These are phyloP conservation scores for Trichoderma afroharzianum DNA, from an alignment of 2,329 filamentous ascomycete genomes.

Conservation along the genomic window DNA sequence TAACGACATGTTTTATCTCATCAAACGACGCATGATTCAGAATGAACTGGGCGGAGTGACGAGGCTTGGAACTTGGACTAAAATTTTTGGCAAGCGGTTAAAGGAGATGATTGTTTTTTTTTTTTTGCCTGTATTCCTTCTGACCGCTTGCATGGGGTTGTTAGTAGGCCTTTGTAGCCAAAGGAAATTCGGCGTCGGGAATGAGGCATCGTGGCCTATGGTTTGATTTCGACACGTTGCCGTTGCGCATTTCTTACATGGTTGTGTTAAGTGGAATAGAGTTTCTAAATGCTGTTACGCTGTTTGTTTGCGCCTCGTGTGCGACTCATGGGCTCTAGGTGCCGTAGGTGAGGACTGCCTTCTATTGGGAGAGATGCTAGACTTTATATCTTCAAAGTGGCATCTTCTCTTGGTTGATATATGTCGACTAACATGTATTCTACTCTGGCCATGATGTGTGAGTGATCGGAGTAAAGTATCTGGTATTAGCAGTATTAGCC, in stretches of 20 bases:
- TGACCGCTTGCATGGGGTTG: conserved; percentile 14
- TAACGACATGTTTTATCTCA: not conserved
- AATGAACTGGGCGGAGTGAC: not conserved
- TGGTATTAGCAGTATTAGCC: not conserved
- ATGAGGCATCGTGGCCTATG: conserved; percentile 18
- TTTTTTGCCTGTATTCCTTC: not conserved
- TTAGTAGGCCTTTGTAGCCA: conserved; percentile 10
- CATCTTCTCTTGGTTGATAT: not conserved
- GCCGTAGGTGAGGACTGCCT: not conserved
- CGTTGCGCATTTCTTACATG: conserved; percentile 2
- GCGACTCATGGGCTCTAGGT: not conserved
- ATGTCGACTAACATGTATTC: not conserved
- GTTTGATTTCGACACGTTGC: conserved; percentile 16
- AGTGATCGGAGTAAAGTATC: not conserved
- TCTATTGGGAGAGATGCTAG: not conserved
- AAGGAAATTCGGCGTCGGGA: conserved; percentile 19
- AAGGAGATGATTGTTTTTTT: not conserved
- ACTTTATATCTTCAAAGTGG: not conserved
- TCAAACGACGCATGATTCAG: conserved; percentile 13
- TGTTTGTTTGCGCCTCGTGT: not conserved
- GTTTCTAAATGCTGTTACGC: not conserved
- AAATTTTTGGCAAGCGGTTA: not conserved
- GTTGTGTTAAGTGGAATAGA: conserved; percentile 9
- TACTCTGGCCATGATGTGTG: not conserved
- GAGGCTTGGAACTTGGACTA: conserved; percentile 13